Evolutionary conservation across 164 flowering plant species (phyloP), one percentile per base, ranked within the genome.

Genomic region (Magnolia officinalis): DNA sequence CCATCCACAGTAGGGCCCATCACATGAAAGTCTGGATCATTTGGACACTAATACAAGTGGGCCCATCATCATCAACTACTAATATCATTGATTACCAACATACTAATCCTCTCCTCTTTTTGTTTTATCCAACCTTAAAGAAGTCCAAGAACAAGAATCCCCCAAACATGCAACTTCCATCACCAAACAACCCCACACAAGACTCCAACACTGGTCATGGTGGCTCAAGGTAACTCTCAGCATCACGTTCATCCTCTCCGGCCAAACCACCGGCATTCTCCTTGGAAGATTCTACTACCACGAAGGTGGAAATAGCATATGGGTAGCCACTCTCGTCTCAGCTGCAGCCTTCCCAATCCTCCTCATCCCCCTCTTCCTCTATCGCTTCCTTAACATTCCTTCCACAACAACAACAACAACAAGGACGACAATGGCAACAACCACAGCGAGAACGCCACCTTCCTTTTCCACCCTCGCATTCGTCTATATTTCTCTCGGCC

Each of bases 211-310:
- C 18, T 78, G 71, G 67, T 59, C 67, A 50, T 71, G 87, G 88
- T 85, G 89, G 88, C 67, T 89, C 26, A 20, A 79, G n/a, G 79
- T 86, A 18, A 77, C 75, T 23, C 8, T 87, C 5, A 83, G 84
- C 75, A 66, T 77, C 0, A 0, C 77, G 50, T 77, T 81, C 11
- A 64, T 86, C 58, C 76, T 86, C 49, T 9, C 31, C 16, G 83
- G 85, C 5, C 81, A 80, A 74, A 11, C 81, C 50, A 65, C 71
- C 0, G 82, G 79, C 16, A 76, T 74, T 74, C 84, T 84, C 16
- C 73, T 84, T 2, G 82, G 82, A 16, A 78, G 84, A 19, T 72
- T 84, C 67, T 84, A 84, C 72, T 84, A 67, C 55, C 78, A 81
- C 71, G 67, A 78, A 61, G 84, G 84, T 16, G 86, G 84, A 55